Evolutionary conservation across 768 basidiomycete genomes (phyloP).

Genomic region (Artomyces pyxidatus): DNA sequence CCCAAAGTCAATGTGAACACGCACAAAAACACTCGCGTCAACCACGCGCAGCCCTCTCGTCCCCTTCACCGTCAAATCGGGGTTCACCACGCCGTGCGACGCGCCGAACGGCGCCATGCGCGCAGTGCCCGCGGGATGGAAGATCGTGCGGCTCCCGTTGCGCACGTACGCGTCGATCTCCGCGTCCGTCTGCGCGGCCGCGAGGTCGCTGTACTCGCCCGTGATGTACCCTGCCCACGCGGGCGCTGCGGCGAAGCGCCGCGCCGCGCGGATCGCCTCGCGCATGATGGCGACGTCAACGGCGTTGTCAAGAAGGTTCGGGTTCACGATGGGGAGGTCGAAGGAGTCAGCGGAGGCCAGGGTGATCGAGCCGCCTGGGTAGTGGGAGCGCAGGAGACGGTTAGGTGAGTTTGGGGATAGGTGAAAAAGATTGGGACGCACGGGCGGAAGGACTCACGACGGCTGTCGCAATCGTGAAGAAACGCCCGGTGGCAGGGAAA

Average conservation of each 20-base stretch:
- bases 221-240: slow-evolving; percentile 25
- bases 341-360: slow-evolving; percentile 39
- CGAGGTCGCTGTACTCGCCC: slow-evolving; percentile 7
- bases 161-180: slow-evolving; percentile 5
- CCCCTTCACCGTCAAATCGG: slow-evolving; percentile 14
- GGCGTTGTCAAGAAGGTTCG: slow-evolving; percentile 30
- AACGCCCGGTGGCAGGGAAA: background rate
- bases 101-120: background rate
- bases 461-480: slow-evolving; percentile 1
- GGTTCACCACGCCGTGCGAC: slow-evolving; percentile 9
- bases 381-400: background rate
- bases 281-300: slow-evolving; percentile 27
- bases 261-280: slow-evolving; percentile 20
- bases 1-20: background rate
- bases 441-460: slow-evolving; percentile 8
- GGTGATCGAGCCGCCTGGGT: slow-evolving; percentile 31
- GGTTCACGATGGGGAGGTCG: slow-evolving; percentile 40
- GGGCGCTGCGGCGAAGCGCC: slow-evolving; percentile 21
- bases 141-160: background rate
- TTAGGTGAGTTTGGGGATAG: background rate
- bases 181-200: slow-evolving; percentile 9
- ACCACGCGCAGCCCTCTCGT: slow-evolving; percentile 10
- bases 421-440: background rate
- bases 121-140: slow-evolving; percentile 1
- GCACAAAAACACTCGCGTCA: slow-evolving; percentile 12